phyloP scores from a whole-genome alignment of 208 protist species.

The Borovskyia barvae region DNA sequence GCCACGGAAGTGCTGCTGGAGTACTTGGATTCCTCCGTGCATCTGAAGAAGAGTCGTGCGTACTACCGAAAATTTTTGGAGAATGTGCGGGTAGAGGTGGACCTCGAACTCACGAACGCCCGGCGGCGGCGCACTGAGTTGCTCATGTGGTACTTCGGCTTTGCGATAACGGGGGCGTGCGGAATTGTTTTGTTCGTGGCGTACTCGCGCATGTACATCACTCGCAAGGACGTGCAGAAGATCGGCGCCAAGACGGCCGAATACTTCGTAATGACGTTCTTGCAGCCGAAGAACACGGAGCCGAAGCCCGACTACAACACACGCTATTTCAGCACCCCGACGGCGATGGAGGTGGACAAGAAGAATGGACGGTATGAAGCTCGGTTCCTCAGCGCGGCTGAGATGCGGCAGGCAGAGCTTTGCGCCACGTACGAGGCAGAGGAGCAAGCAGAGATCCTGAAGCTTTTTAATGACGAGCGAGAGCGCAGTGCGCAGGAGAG shows the following conservation, averaged over 20 bases:
- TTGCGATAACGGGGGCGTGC: slow-evolving; percentile 46
- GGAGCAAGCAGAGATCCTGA: slow-evolving; percentile 68
- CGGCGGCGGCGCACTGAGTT: slow-evolving; percentile 27
- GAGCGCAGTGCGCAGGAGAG: slow-evolving; percentile 19
- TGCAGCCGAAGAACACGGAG: slow-evolving; percentile 77
- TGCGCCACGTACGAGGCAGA: slow-evolving; percentile 38
- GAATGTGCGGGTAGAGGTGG: slow-evolving; percentile 55
- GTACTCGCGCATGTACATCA: slow-evolving; percentile 51
- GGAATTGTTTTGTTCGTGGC: slow-evolving; percentile 52
- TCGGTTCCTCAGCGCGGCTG: slow-evolving; percentile 24
- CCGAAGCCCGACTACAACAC: slow-evolving; percentile 79
- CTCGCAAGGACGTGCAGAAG: slow-evolving; percentile 48
- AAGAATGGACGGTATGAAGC: slow-evolving; percentile 36
- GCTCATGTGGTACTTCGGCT: slow-evolving; percentile 50
- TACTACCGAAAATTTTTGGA: slow-evolving; percentile 81
- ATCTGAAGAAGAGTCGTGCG: slow-evolving; percentile 74
- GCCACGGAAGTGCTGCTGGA: slow-evolving; percentile 84
- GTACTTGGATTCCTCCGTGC: slow-evolving; percentile 75
- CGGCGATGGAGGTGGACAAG: slow-evolving; percentile 67
- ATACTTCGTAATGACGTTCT: slow-evolving; percentile 74
- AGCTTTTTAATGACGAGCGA: slow-evolving; percentile 82
- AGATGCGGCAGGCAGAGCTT: slow-evolving; percentile 30
- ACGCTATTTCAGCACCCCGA: slow-evolving; percentile 78
- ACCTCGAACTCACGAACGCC: slow-evolving; percentile 46
- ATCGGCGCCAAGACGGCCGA: slow-evolving; percentile 57